A percentile compares a stretch with the other conserved stretches of the same genome.
These are phyloP conservation scores for carrot (Daucus carota) DNA, from an alignment of 129 eudicot species.

Conservation along the genomic window DH1_v3.0 NC_030382.2:28933001-28933500, in stretches of 20 bases:
- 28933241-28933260: not conserved
- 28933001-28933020: not conserved
- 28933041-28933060: not conserved
- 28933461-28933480: constrained; percentile 90
- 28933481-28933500: constrained; percentile 92
- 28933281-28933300: not conserved
- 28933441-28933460: constrained; percentile 83
- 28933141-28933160: not conserved
- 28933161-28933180: not conserved
- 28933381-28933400: constrained; percentile 2
- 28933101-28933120: not conserved
- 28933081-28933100: not conserved
- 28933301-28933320: not conserved
- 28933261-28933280: not conserved
- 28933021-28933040: not conserved
- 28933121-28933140: not conserved
- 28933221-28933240: not conserved
- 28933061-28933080: not conserved
- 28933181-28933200: not conserved
- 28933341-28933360: not conserved
- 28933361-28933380: not conserved
- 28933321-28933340: not conserved
- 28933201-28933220: not conserved
- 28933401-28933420: constrained; percentile 82
- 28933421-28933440: constrained; percentile 88